phyloP scores from a whole-genome alignment of 768 basidiomycete species.

The Tylopilus felleus region DNA sequence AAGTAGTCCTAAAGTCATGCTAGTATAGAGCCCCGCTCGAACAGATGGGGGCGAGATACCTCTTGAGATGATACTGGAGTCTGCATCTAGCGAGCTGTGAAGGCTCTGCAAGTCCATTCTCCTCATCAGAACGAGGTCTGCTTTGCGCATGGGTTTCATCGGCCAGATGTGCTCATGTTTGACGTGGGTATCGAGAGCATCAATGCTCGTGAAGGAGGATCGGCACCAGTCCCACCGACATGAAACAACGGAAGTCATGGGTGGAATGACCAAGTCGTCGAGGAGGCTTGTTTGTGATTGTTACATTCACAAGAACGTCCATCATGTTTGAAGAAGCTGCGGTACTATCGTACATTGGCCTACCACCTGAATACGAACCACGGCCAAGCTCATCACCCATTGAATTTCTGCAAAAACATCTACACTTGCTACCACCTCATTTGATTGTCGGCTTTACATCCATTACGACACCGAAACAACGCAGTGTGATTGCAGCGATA shows the following conservation, averaged over 20 bases:
- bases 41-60: constrained; percentile 14
- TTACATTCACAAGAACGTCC: constrained; percentile 7
- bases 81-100: constrained; percentile 12
- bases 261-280: not conserved
- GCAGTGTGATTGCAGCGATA: constrained; percentile 59
- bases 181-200: constrained; percentile 45
- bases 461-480: constrained; percentile 55
- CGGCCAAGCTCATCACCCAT: constrained; percentile 57
- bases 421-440: constrained; percentile 66
- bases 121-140: constrained; percentile 42
- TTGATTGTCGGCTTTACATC: constrained; percentile 44
- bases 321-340: constrained; percentile 18
- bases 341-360: constrained; percentile 50
- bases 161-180: constrained; percentile 44
- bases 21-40: constrained; percentile 1
- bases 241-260: constrained; percentile 18
- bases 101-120: constrained; percentile 38
- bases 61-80: constrained; percentile 13
- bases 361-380: constrained; percentile 57
- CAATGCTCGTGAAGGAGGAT: constrained; percentile 35
- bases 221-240: constrained; percentile 60
- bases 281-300: constrained; percentile 21
- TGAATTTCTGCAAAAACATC: constrained; percentile 57
- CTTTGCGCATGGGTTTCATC: constrained; percentile 40
- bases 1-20: constrained; percentile 5